Evolutionary conservation across 352 stramenopile species (phyloP).

Genomic region (Phytophthora quininea): DNA sequence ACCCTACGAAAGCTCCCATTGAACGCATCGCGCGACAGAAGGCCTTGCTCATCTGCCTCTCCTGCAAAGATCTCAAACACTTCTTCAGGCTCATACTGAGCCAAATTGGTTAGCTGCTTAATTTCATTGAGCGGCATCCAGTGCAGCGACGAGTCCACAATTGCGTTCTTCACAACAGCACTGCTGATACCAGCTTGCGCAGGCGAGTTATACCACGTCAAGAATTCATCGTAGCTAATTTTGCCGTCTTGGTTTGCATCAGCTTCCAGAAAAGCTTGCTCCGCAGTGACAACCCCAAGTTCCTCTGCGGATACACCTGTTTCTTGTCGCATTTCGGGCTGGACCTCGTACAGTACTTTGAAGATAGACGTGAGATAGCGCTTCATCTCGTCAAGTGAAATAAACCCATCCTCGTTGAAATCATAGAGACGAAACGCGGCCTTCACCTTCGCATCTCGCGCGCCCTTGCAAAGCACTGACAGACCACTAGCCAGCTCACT

Average conservation of each 20-base stretch:
- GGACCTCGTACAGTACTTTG: constrained; percentile 86
- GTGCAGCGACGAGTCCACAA: constrained; percentile 77
- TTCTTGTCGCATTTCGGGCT: constrained; percentile 70
- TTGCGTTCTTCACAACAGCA: constrained; percentile 66
- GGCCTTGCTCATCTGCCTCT: constrained; percentile 73
- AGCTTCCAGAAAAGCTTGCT: constrained; percentile 87
- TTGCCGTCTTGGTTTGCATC: constrained; percentile 82
- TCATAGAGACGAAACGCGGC: constrained; percentile 87
- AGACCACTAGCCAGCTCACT: constrained; percentile 86
- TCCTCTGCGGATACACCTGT: constrained; percentile 76
- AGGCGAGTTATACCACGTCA: constrained; percentile 84
- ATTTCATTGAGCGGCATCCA: constrained; percentile 87
- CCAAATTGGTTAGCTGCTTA: constrained; percentile 83
- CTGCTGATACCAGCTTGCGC: constrained; percentile 74
- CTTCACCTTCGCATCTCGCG: constrained; percentile 81
- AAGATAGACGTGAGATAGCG: constrained; percentile 89
- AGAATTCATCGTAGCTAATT: constrained; percentile 88
- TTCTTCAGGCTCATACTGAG: constrained; percentile 75
- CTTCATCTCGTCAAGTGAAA: constrained; percentile 88
- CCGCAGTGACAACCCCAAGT: constrained; percentile 77
- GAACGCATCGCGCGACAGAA: constrained; percentile 78
- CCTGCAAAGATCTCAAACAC: constrained; percentile 89
- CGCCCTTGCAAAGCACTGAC: constrained; percentile 85
- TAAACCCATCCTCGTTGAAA: constrained; percentile 86
- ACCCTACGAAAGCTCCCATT: constrained; percentile 79